Evolutionary conservation across 306 rosid genomes (phyloP), one percentile per base, ranked within the genome.

Genomic region (Chamaecrista fasciculata): DNA sequence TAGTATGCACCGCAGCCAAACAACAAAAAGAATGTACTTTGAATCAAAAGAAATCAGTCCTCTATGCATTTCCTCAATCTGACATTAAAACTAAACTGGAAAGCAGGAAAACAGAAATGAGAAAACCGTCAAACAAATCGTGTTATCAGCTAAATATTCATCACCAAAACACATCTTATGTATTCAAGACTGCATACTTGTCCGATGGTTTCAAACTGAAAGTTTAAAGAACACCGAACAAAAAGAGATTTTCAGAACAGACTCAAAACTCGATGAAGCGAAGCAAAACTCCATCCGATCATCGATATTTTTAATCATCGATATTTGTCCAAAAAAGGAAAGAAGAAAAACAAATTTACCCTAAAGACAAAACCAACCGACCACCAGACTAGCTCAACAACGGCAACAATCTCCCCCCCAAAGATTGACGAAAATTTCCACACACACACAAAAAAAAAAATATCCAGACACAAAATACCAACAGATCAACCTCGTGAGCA

Each of bases 401-500:
- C 26, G 7, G 21, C 51, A 75, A 31, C 36, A 59, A 66, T 21
- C 66, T 33, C 14, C 16, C 26, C 9, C 21, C 46, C 60, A 69
- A 20, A 68, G 79, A 72, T 76, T 33, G 24, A 25, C 11, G 15
- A 40, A 46, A 31, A 24, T 56, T 21, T 1, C 44, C 8, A 8
- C 46, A 3, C 43, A 8, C 12, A 43, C 21, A 19, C 14, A 11
- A 4, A 42, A 29, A 39, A 24, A 10, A 5, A 66, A 61, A 73
- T 0, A 56, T 20, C 48, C 12, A 69, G 73, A 43, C 53, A 28
- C 21, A 31, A 62, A 47, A 55, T 51, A 67, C 87, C 78, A 80
- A 82, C 87, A 73, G 90, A 86, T 86, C 90, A 85, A 73, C 56
- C 25, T 31, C 46, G 14, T 46, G 24, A 68, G 69, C 63, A 43